Base-by-base conservation (phyloP, 2,329 filamentous ascomycete genomes). In the Phaeosphaeria sp. region DNA sequence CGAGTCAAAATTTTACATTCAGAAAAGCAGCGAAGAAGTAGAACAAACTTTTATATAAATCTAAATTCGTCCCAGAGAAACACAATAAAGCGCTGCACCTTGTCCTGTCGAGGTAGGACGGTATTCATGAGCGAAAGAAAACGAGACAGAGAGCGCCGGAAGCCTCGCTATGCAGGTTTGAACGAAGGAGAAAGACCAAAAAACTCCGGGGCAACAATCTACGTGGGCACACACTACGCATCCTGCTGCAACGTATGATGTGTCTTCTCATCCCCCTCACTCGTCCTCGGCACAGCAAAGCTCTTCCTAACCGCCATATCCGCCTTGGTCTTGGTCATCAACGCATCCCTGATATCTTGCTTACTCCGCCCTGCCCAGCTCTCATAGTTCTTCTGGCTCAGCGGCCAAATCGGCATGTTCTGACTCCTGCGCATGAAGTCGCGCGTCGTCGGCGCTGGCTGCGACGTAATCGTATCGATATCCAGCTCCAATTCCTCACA, bases 401-500 rank as follows among this genome's bases (percentile, higher is more conserved):
- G 76, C 1, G 87, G 87, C 73, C 83, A 88, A 46, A 89, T 74
- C 1, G 85, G 83, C 72, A 83, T 79, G 71, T 87, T 87, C 21
- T 77, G 72, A 0, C 71, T 63, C 20, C 75, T 76, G 44, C 73
- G 64, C 67, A 85, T 80, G 76, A 87, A 89, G 20, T 86, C 79
- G 3, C 79, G 72, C 46, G 80, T 77, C 39, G 78, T 78, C 2
- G 85, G 85, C 36, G 84, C 77, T 0, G 84, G 83, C 11, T 78
- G 80, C 54, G 86, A 83, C 21, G 89, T 87, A 65, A 94, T 87
- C 56, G 90, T 86, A 71, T 94, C 90, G 65, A 95, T 82, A 67
- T 96, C 92, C 30, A 84, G 77, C 21, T 89, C 86, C 43, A 95
- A 83, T 69, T 93, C 89, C 39, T 88, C 84, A 78, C 91, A 95